Evolutionary conservation across 1,284 basidiomycete species (phyloP), one percentile per base, ranked within the genome.

Genomic region (Athelia sp.): DNA sequence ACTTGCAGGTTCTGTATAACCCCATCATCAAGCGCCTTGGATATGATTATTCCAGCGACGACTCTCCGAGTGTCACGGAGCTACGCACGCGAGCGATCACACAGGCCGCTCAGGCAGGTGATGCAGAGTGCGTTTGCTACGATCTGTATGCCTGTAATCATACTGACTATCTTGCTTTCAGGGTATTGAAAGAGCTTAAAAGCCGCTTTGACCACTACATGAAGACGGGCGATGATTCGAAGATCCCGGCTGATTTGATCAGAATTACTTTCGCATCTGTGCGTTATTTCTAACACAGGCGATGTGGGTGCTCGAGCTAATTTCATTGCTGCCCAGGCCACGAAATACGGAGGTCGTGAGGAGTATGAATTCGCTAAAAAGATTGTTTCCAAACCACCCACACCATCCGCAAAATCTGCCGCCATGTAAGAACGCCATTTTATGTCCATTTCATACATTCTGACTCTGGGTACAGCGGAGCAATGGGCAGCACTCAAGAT

Each of bases 21-120:
- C 95, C 94, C 4, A 66, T 95, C 32, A 89, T 93, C 26, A 71
- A 89, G 47, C 78, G 76, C 58, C 76, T 97, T 45, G 92, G 93
- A 14, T 96, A 87, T 62, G 86, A 91, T 46, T 89, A 88, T 64
- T 66, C 72, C 3, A 72, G 76, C 14, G 69, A 72, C 31, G 96
- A 99, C 54, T 74, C 82, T 17, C 73, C 82, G 22, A 92, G 92
- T 56, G 76, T 76, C 42, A 80, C 83, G 42, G 81, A 90, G 61
- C 72, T 98, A 48, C 82, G 96, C 38, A 88, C 90, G 9, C 73
- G 81, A 17, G 90, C 88, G 1, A 84, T 98, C 53, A 72, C 70
- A 13, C 76, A 82, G 24, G 82, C 86, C 18, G 83, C 84, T n/a
- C 61, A 59, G 14, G 82, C 82, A 9, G 76, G 76, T 21, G 87